A percentile compares a stretch with the other conserved stretches of the same genome.
Conservation (phyloP, 169 alveolate species). For the Plasmodium yoelii region DNA sequence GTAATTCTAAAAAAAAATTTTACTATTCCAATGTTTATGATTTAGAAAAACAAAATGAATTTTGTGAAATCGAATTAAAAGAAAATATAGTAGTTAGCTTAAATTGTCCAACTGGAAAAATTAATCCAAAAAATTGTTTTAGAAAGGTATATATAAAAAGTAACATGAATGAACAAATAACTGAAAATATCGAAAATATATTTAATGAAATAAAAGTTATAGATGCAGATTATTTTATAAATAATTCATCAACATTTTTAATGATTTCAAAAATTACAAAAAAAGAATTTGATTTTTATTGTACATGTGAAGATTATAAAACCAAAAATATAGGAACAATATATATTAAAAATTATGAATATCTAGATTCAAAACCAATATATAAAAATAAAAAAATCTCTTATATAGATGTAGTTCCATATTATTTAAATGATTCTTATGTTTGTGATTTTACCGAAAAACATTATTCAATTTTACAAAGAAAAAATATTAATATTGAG, state of each 20-base stretch:
- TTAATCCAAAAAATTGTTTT: slow-evolving; percentile 63
- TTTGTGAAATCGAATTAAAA: slow-evolving; percentile 42
- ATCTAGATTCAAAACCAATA: background rate
- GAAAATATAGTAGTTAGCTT: slow-evolving; percentile 51
- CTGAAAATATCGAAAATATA: slow-evolving; percentile 56
- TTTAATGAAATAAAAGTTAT: slow-evolving; percentile 31
- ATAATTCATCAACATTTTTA: slow-evolving; percentile 47
- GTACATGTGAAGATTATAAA: slow-evolving; percentile 64
- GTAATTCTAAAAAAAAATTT: slow-evolving; percentile 22
- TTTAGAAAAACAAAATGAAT: slow-evolving; percentile 6
- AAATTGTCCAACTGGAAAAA: slow-evolving; percentile 57
- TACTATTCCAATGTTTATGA: slow-evolving; percentile 17
- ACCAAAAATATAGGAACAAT: slow-evolving; percentile 50
- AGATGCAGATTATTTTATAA: slow-evolving; percentile 12
- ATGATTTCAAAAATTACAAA: slow-evolving; percentile 41
- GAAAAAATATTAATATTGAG: slow-evolving; percentile 1
- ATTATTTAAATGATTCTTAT: slow-evolving; percentile 32
- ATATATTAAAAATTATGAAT: slow-evolving; percentile 10
- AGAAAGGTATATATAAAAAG: slow-evolving; percentile 43
- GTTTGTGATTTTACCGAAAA: slow-evolving; percentile 44
- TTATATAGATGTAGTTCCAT: slow-evolving; percentile 41
- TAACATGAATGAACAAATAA: slow-evolving; percentile 33
- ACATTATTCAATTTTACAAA: slow-evolving; percentile 8
- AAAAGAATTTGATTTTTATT: slow-evolving; percentile 39
- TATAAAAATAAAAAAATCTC: background rate